Conservation (phyloP, 2,329 filamentous ascomycete species). For the Tolypocladium sp. region DNA sequence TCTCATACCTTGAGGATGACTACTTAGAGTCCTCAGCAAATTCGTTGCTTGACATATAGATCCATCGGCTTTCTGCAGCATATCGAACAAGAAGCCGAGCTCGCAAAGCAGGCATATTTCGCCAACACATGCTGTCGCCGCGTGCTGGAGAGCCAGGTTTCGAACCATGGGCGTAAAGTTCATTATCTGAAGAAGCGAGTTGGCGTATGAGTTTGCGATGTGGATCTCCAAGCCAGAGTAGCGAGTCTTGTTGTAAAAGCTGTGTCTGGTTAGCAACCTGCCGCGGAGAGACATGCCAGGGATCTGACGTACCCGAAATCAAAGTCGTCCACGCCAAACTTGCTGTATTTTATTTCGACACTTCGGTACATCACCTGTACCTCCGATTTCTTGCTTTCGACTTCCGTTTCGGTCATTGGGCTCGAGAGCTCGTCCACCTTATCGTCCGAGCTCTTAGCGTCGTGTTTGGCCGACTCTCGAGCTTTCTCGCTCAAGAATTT, state of each 20-base stretch:
- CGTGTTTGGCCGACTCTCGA: constrained; percentile 50
- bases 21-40: constrained; percentile 80
- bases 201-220: constrained; percentile 94
- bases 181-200: constrained; percentile 82
- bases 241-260: constrained; percentile 87
- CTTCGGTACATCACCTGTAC: constrained; percentile 84
- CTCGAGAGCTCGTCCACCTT: constrained; percentile 50
- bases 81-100: constrained; percentile 91
- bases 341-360: constrained; percentile 98
- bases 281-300: background rate
- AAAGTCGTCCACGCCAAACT: constrained; percentile 98
- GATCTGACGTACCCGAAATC: constrained; percentile 67
- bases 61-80: constrained; percentile 92
- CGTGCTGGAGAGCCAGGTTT: constrained; percentile 82
- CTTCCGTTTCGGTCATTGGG: constrained; percentile 56
- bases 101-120: constrained; percentile 88
- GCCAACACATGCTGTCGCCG: constrained; percentile 72
- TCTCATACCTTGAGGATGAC: constrained; percentile 59
- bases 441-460: constrained; percentile 29
- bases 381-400: constrained; percentile 70
- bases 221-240: constrained; percentile 94
- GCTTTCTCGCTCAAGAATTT: constrained; percentile 95
- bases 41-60: constrained; percentile 96
- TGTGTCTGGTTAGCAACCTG: constrained; percentile 23
- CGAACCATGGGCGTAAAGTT: constrained; percentile 83